These are phyloP conservation scores for Farysia itapuensis DNA, from an alignment of 1,284 basidiomycete species.

Conservation along the genomic window DNA sequence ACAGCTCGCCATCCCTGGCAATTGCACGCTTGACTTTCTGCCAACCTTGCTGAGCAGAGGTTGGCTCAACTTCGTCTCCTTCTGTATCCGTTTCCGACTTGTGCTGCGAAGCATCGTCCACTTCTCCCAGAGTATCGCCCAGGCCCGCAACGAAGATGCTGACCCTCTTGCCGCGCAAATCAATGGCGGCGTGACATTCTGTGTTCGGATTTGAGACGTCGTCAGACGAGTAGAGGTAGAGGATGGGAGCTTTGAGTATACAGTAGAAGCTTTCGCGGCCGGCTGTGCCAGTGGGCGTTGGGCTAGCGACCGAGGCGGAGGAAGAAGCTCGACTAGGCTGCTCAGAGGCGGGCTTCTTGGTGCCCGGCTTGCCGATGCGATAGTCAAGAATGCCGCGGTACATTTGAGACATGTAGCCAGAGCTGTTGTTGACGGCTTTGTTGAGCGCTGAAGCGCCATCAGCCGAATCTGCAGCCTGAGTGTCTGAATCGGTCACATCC, in stretches of 20 bases:
- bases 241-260: conserved; percentile 54
- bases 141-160: conserved; percentile 47
- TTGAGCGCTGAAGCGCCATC: background rate
- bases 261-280: conserved; percentile 46
- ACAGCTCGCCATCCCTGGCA: conserved; percentile 53
- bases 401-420: conserved; percentile 50
- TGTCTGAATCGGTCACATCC: background rate
- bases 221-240: conserved; percentile 56
- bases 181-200: conserved; percentile 55
- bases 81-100: conserved; percentile 4
- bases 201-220: conserved; percentile 40
- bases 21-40: conserved; percentile 27
- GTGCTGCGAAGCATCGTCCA: conserved; percentile 1
- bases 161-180: conserved; percentile 52
- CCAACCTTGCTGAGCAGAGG: conserved; percentile 14
- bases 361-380: conserved; percentile 13
- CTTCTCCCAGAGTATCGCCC: conserved; percentile 49
- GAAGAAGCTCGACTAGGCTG: background rate
- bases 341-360: conserved; percentile 10
- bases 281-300: conserved; percentile 11
- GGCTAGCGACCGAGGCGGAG: conserved; percentile 2
- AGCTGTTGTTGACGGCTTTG: background rate
- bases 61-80: conserved; percentile 10
- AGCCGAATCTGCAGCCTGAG: conserved; percentile 5
- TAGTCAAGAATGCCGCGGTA: conserved; percentile 54